A percentile compares a stretch with the other conserved stretches of the same genome.
These are phyloP conservation scores for Serpula lacrymans DNA, from an alignment of 768 basidiomycete species.

Conservation along the genomic window DNA sequence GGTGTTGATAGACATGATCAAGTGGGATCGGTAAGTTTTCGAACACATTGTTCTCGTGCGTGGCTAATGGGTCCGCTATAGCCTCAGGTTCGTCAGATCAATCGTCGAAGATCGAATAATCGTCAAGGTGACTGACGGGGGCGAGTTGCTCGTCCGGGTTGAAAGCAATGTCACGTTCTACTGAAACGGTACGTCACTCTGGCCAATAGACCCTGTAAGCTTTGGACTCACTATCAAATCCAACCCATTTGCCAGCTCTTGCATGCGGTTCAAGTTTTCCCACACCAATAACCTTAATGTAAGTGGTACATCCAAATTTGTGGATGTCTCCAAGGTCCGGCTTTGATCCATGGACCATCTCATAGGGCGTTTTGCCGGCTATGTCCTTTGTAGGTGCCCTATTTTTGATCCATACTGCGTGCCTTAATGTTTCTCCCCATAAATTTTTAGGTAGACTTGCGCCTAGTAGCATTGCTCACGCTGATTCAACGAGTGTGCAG, in stretches of 20 bases:
- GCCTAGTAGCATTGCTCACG: conserved; percentile 18
- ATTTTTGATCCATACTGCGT: conserved; percentile 37
- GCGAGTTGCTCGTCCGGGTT: neutral
- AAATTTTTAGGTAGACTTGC: conserved; percentile 15
- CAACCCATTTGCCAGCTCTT: conserved; percentile 27
- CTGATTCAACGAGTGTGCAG: conserved; percentile 21
- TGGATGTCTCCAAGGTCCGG: conserved; percentile 16
- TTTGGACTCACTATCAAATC: conserved; percentile 30
- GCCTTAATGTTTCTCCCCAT: conserved; percentile 13
- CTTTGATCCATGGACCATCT: conserved; percentile 6
- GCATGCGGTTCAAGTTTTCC: conserved; percentile 23
- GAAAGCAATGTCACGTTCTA: conserved; percentile 28
- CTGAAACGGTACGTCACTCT: conserved; percentile 15
- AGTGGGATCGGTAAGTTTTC: neutral
- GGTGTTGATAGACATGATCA: neutral
- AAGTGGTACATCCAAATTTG: conserved; percentile 16
- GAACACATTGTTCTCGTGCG: neutral
- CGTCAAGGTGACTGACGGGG: too few relatives aligned
- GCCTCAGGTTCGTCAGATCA: neutral
- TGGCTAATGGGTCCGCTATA: conserved; percentile 11
- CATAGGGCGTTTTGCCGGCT: conserved; percentile 16
- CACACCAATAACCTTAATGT: conserved; percentile 15
- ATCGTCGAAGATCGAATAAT: too few relatives aligned
- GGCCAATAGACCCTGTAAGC: conserved; percentile 32
- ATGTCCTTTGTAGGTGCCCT: conserved; percentile 21